Conservation (phyloP, 1,284 basidiomycete genomes). For the Porogramme epimiltina region DNA sequence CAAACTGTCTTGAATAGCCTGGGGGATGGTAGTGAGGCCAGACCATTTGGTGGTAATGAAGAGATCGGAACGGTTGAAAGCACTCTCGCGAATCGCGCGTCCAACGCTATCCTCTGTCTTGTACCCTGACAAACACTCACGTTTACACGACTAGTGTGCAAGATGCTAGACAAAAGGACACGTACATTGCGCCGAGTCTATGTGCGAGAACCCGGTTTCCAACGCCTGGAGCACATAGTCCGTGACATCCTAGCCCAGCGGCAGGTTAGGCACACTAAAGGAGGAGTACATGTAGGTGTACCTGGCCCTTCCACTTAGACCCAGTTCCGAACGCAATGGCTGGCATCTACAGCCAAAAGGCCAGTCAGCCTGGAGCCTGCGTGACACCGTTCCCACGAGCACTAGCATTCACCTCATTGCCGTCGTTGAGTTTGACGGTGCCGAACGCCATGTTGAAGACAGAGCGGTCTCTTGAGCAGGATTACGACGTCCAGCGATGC, state of each 20-base stretch:
- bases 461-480: no score
- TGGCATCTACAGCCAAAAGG: constrained; percentile 26
- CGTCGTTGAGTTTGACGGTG: constrained; percentile 33
- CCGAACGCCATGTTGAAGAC: constrained; percentile 28
- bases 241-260: constrained; percentile 34
- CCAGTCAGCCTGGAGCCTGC: neutral
- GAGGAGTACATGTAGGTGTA: constrained; percentile 5
- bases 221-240: constrained; percentile 36
- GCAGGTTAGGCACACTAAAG: neutral
- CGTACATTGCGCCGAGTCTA: constrained; percentile 37
- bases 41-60: constrained; percentile 58
- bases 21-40: constrained; percentile 52
- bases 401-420: constrained; percentile 25
- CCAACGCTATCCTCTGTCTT: constrained; percentile 44
- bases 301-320: constrained; percentile 36
- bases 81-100: constrained; percentile 37
- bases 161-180: neutral
- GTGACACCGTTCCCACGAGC: neutral
- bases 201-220: constrained; percentile 37
- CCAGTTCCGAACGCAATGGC: constrained; percentile 35
- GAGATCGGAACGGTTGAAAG: constrained; percentile 34
- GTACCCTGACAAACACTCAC: constrained; percentile 31
- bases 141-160: neutral
- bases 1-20: constrained; percentile 59
- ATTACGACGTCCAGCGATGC: no score